Evolutionary conservation across 139 green algal genomes (phyloP), one percentile per base, ranked within the genome.

Genomic region (Chlorokybus atmophyticus): DNA sequence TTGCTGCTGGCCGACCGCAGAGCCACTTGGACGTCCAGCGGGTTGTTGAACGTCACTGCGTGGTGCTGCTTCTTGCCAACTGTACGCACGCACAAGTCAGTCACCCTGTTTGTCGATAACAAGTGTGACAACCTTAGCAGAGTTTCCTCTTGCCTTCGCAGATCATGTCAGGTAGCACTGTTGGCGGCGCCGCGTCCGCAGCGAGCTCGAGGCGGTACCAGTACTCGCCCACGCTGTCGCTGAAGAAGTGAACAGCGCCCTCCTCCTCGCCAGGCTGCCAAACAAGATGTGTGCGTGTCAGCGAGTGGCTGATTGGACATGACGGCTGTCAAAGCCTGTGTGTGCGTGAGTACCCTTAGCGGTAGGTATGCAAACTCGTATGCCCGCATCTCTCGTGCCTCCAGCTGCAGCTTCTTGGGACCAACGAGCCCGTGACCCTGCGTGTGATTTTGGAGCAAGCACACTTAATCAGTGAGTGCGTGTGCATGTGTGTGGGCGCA

Each of bases 151-250:
- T n/a, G n/a, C n/a, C n/a, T 44, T 75, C 57, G 4, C 60, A 65
- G 1, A 29, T 23, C 40, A 85, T 19, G 21, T 42, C n/a, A 0
- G 70, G 66, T 32, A 86, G 31, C 10, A 32, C 31, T 2, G 48
- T 30, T 1, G 75, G 60, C 14, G 51, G 38, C 0, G 62, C 71
- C 0, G 61, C 50, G 14, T 55, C 58, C 3, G 78, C 76, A 0
- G 66, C 48, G 68, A 82, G 64, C 26, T 66, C 40, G 6, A 85
- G 17, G 19, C 57, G 29, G 72, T 82, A 87, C 42, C 60, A 72
- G 56, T 83, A 87, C 50, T 87, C 79, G 3, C 80, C 75, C 41
- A 82, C 68, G 53, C 79, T 63, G 3, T 77, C 58, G 56, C 56
- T 74, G n/a, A 71, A 31, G 39, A 87, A 74, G n/a, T 30, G 29